Base-by-base conservation (phyloP, 2,329 filamentous ascomycete genomes). In the Diplocarpon mali region DNA sequence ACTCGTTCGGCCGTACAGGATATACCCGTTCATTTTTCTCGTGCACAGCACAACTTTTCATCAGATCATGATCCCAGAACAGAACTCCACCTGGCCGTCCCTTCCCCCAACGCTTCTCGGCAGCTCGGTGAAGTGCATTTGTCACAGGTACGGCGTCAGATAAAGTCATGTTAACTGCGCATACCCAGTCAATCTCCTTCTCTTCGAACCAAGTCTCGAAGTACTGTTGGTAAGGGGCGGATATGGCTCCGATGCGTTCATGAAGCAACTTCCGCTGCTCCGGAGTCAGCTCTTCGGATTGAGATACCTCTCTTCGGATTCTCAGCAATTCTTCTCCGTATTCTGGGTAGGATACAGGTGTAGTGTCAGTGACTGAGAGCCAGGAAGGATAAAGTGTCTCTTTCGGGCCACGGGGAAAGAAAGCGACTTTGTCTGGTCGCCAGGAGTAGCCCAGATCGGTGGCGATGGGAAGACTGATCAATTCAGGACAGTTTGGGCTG, bases 51-150 rank as follows among this genome's bases (percentile, higher is more conserved):
- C 34, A 41, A 17, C 39, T 41, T 10, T 30, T 41, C 30, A 41
- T 6, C 31, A 41, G 24, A 17, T 41, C 39, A 35, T 41, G 39
- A 13, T 41, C 39, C 39, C 30, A 41, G 31, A 41, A 41, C 39
- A 41, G n/a, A 13, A 41, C 31, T 1, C 39, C 30, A 4, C 39
- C 39, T 12, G 16, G 12, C 7, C 29, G 8, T 27, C 39, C 39
- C 16, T 9, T 13, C 27, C 17, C 30, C 39, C 39, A 41, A 10
- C 39, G 39, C 10, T 28, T 15, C 30, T 32, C 39, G 5, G 39
- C 30, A 16, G 39, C 39, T 4, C 30, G 30, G 24, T 41, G 31
- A 13, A 41, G 31, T 12, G 39, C 39, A 29, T 15, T 32, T 24
- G 39, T 41, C 16, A 41, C 39, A 1, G 30, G 39, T 13, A 41